Base-by-base conservation (phyloP, 1,284 basidiomycete species). In the Moniliella sp. region DNA sequence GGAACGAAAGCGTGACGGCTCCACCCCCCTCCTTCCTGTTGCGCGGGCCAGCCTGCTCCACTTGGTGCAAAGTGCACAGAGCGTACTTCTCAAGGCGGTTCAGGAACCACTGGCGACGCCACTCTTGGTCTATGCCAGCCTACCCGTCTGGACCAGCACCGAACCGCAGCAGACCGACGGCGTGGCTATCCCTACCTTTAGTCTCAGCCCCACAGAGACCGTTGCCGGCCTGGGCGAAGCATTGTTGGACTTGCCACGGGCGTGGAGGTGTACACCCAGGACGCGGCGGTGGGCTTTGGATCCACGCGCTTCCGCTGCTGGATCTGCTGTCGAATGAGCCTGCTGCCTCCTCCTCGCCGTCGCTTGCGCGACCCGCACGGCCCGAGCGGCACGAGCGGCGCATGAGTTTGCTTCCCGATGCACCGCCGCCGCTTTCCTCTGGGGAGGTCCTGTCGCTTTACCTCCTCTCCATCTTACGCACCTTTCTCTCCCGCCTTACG, bases 261-360 rank as follows among this genome's bases (percentile, higher is more conserved):
- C 94, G 13, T 88, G 56, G 86, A 94, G 58, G 77, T 84, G 11
- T 86, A 91, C 52, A 81, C 78, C 3, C 76, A 79, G 33, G 84
- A 93, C 57, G 78, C 80, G 43, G 79, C 79, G 7, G 68, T 91
- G n/a, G 72, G 74, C 1, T 88, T 82, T 80, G 77, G n/a, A 65
- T 84, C 31, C 71, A 75, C 39, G 81, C 78, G 0, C 65, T 88
- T 3, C 78, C 82, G 0, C 70, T 67, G 48, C 62, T 83, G 25
- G 34, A 12, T 4, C n/a, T n/a, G n/a, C n/a, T n/a, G n/a, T n/a
- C n/a, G n/a, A n/a, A n/a, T n/a, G n/a, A n/a, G n/a, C n/a, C n/a
- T n/a, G n/a, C n/a, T n/a, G n/a, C n/a, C n/a, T n/a, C n/a, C n/a
- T n/a, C n/a, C n/a, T n/a, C n/a, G n/a, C n/a, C n/a, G n/a, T n/a